Base-by-base conservation (phyloP, 306 rosid genomes). In the Fagus sylvatica region DNA sequence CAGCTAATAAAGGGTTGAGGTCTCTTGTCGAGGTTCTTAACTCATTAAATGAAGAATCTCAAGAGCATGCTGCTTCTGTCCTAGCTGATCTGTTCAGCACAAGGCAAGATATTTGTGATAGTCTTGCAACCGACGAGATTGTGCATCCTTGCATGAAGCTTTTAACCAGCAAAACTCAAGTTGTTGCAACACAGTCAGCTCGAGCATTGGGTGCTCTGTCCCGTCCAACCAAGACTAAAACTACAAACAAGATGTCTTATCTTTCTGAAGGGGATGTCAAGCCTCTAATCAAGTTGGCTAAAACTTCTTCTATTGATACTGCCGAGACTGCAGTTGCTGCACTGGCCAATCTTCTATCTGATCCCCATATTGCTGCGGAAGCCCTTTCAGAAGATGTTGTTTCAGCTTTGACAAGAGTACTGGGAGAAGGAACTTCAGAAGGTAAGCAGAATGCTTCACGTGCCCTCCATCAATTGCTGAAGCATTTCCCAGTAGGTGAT, bases 261-360 rank as follows among this genome's bases (percentile, higher is more conserved):
- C 81, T 95, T 81, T 83, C 90, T 72, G 91, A 86, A 81, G 97
- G 94, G 75, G 98, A 95, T 66, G 89, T 92, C 41, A 85, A 86
- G 74, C 98, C 93, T 71, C 89, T 95, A 78, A 91, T 95, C 80
- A 88, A 78, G 76, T 90, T 95, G 85, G 98, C 98, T 74, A 95
- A 95, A 89, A 87, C 98, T 57, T 91, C 96, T 71, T 95, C 96
- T 42, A 74, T 91, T 79, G 96, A 84, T 80, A 85, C 98, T 74
- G 92, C 91, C 70, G 97, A 95, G 89, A 91, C 93, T 77, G 98
- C 98, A 72, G 90, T 95, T 79, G 92, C 93, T 84, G 97, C 98
- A 46, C 87, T 92, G 76, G 98, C 98, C 82, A 95, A 95, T 83
- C 92, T 95, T 92, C 90, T 92, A 62, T 91, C 93, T 65, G 89